Evolutionary conservation across 805 yeast species (phyloP), one percentile per base, ranked within the genome.

Genomic region (Kazachstania bromeliacearum): DNA sequence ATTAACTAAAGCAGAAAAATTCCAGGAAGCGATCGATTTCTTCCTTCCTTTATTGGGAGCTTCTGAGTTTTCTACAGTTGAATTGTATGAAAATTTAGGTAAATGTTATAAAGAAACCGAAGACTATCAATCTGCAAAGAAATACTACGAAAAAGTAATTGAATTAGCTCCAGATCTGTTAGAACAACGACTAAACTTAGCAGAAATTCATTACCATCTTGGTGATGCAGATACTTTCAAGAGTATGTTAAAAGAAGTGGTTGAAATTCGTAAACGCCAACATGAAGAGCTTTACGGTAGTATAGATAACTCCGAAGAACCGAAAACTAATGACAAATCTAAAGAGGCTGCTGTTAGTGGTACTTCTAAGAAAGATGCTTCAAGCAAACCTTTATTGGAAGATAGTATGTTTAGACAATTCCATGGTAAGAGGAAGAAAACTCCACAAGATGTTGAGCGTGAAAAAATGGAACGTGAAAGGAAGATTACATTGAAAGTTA

Each of bases 21-120:
- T 72, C 51, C 70, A 71, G n/a, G 88, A 81, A 34, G 96, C 97
- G 0, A 63, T 87, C 17, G 71, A 71, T 24, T 79, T 76, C 45
- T 75, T 82, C 37, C 44, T 61, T 1, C 76, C 78, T 8, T 64
- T 88, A 16, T 62, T 79, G 4, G 62, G 67, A 24, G 55, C 72
- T n/a, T 76, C 69, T 9, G 79, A 71, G 15, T 70, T 65, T 38
- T 65, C 65, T 32, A 70, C 69, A 5, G 50, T 67, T 1, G 82
- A 78, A 10, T 42, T 65, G 2, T 62, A 45, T 36, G 57, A 42
- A 19, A 71, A 83, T 2, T 64, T 87, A 40, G 96, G 85, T 4
- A 79, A 74, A 49, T 88, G 96, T 59, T 75, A 72, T 40, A 67
- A 79, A 44, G 92, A 83, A 51, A 66, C 77, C 0, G 87, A 79